Evolutionary conservation across 371 early-diverging fungal genomes (phyloP), one percentile per base, ranked within the genome.

Genomic region (Rhizomucor miehei): DNA sequence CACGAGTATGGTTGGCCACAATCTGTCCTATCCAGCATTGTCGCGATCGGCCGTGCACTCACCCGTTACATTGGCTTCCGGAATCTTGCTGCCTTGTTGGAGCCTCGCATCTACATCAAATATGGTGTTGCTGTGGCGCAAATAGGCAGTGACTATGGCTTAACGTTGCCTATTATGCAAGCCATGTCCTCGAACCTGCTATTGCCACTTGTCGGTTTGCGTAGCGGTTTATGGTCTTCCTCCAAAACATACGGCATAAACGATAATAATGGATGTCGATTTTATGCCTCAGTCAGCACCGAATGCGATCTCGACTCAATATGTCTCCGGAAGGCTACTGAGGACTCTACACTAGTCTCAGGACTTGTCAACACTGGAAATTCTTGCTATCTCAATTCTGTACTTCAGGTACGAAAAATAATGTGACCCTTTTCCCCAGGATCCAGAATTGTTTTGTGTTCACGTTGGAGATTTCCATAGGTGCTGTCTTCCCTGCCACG

Each of bases 311-410:
- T 8, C 3, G 29, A 29, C 8, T 29, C 29, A 29, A 29, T 29
- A 29, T 29, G 29, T 8, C 3, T 29, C 29, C 29, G 29, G 29
- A 36, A 40, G 16, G 17, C 36, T 10, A 11, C 25, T 8, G 23
- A 10, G 16, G 38, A 29, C 16, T 25, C 17, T 8, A 14, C 14
- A n/a, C 34, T 44, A 13, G 57, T 57, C 29, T 73, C 81, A 38
- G 97, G 97, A 1, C 75, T 97, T 24, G 79, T 89, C 37, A 97
- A 97, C 55, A 83, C 89, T 12, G 97, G 97, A 41, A 97, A 97
- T 67, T 87, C 94, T 25, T 97, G 97, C 66, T 97, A 93, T 59
- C 74, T 97, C 63, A 95, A 95, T 66, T 87, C 91, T 14, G 92
- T 94, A 11, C 66, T 95, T 20, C 97, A 97, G 85, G 89, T 88